phyloP scores from a whole-genome alignment of 106 monocot species.

The Acorus gramineus region DNA sequence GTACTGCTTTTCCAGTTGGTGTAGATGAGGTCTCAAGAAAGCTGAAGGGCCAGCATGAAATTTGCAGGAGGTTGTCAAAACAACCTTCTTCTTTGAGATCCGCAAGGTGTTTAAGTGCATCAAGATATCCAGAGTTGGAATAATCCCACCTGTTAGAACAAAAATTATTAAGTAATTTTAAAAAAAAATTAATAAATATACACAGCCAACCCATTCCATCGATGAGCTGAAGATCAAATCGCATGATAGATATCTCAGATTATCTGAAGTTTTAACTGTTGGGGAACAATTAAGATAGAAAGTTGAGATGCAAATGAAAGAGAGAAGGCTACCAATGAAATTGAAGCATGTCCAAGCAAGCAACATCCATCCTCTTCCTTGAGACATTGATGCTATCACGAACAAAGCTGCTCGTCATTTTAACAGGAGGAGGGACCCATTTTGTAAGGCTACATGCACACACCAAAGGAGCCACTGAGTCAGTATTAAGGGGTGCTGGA shows the following conservation, averaged over 20 bases:
- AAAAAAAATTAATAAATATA: conserved; percentile 5
- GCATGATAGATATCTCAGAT: not conserved
- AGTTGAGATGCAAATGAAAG: not conserved
- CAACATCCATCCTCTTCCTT: conserved; percentile 90
- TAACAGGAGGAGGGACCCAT: conserved; percentile 97
- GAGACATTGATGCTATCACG: conserved; percentile 70
- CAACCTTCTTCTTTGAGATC: conserved; percentile 92
- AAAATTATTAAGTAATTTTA: not conserved
- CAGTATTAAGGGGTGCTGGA: too few relatives aligned
- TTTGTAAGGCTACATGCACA: conserved; percentile 61
- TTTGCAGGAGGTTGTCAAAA: not conserved
- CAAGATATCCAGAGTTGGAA: conserved; percentile 82
- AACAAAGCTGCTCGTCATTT: conserved; percentile 80
- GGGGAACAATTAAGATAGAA: not conserved
- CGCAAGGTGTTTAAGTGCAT: conserved; percentile 77
- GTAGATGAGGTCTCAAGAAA: not conserved
- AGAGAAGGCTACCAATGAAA: conserved; percentile 72
- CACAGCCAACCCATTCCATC: too few relatives aligned
- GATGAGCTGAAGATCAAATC: too few relatives aligned
- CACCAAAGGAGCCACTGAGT: too few relatives aligned
- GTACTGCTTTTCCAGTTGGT: too few relatives aligned
- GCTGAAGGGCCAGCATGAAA: too few relatives aligned
- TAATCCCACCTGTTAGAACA: conserved; percentile 80
- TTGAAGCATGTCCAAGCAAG: conserved; percentile 90
- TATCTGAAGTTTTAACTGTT: not conserved